Base-by-base conservation (phyloP, 805 yeast species). In the Metschnikowia rubicola region DNA sequence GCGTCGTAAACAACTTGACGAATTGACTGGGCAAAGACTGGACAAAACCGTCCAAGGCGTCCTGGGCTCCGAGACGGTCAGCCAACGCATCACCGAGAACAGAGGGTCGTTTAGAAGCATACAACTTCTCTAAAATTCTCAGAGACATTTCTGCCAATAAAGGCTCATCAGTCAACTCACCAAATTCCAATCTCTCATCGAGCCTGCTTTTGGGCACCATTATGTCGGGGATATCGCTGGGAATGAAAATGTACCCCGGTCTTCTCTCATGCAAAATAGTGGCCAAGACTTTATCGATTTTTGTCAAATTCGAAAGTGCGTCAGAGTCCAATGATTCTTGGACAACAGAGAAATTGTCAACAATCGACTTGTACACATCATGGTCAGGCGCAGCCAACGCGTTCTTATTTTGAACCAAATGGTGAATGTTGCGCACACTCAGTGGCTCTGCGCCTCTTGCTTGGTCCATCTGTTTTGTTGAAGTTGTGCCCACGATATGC, bases 181-280 rank as follows among this genome's bases (percentile, higher is more conserved):
- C 37, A 30, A 59, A 46, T 3, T 57, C 47, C 31, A 55, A 47
- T 3, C 58, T 51, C 35, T 44, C 38, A 10, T 32, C 40, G 43
- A 68, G 62, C 36, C 62, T 53, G 8, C 39, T 43, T 15, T 48
- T 50, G 10, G 68, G 54, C 3, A 69, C 64, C 39, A 39, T 50
- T 8, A 59, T 19, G 45, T 81, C 80, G 9, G 81, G 78, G 54
- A 87, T 63, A 61, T 90, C 91, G 37, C 78, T 69, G 1, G 97
- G 97, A 39, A 91, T 63, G 61, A 80, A 88, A 41, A 90, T 62
- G 59, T 86, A 90, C 12, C 96, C 97, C 0, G 97, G 97, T 62
- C 83, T 80, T 34, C 84, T 81, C 39, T 77, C 71, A 34, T 63
- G 69, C 53, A 80, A 67, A 28, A 88, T 80, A 13, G 74, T 69